Percentiles rank a stretch among this genome's conserved stretches.
Evolutionary conservation across 1,139 yeast genomes (phyloP).

Genomic region (Kurtzmaniella quercitrusa): DNA sequence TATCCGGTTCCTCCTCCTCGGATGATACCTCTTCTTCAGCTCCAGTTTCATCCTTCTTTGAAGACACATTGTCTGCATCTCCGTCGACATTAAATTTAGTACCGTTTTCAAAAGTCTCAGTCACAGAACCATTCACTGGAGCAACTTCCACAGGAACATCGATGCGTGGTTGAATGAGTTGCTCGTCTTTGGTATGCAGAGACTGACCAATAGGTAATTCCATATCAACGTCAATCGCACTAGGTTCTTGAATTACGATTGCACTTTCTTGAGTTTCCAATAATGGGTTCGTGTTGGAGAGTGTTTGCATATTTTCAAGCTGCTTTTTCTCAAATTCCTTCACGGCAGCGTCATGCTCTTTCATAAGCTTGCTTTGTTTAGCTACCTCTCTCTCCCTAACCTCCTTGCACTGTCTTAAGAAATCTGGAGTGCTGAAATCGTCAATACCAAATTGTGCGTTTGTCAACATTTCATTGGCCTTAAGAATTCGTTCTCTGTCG

Average conservation of each 20-base stretch:
- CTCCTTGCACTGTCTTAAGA: slow-evolving; percentile 71
- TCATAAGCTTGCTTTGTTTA: slow-evolving; percentile 46
- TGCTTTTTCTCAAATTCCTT: slow-evolving; percentile 24
- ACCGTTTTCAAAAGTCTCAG: neutral
- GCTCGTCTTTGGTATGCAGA: neutral
- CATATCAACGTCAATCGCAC: slow-evolving; percentile 1
- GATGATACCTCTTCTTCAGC: slow-evolving; percentile 22
- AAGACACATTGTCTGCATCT: neutral
- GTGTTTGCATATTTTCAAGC: slow-evolving; percentile 10
- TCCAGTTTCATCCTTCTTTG: slow-evolving; percentile 4
- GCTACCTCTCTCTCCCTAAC: slow-evolving; percentile 65
- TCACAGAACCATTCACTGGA: neutral
- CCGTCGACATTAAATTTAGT: neutral
- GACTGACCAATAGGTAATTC: slow-evolving; percentile 1
- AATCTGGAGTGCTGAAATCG: slow-evolving; percentile 74
- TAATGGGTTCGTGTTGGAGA: slow-evolving; percentile 1
- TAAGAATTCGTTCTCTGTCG: slow-evolving; percentile 80
- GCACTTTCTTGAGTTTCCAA: slow-evolving; percentile 2
- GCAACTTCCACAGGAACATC: neutral
- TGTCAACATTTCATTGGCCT: slow-evolving; percentile 94
- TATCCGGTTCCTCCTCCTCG: slow-evolving; percentile 14
- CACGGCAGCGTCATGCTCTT: slow-evolving; percentile 30
- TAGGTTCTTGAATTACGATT: neutral
- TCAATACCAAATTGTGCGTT: slow-evolving; percentile 95
- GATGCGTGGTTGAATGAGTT: neutral